Conservation (phyloP, 2,329 filamentous ascomycete genomes). For the Ophiostoma montium region DNA sequence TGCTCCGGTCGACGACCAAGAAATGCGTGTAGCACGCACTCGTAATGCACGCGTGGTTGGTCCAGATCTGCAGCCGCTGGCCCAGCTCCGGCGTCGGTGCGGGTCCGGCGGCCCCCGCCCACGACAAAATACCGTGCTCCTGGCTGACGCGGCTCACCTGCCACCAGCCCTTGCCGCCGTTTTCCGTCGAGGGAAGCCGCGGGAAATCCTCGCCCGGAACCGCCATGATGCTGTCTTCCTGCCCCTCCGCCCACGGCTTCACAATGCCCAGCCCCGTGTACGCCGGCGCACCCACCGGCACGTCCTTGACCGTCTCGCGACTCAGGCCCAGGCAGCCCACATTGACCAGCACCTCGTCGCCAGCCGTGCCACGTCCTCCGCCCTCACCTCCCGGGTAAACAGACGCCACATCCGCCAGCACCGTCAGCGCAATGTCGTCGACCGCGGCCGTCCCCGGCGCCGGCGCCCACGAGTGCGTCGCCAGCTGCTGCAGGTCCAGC, state of each 20-base stretch:
- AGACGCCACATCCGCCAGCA: constrained; percentile 59
- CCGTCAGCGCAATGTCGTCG: constrained; percentile 47
- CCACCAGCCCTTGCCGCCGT: constrained; percentile 36
- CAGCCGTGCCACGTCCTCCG: constrained; percentile 28
- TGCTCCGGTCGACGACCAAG: constrained; percentile 52
- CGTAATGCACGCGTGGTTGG: constrained; percentile 70
- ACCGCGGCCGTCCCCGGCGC: constrained; percentile 16
- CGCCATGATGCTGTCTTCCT: neutral
- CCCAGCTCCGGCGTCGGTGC: constrained; percentile 41
- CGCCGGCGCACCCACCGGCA: constrained; percentile 9
- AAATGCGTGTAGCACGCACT: constrained; percentile 60
- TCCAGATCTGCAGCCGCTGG: constrained; percentile 57
- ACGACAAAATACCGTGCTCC: constrained; percentile 62
- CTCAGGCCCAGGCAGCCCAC: constrained; percentile 58
- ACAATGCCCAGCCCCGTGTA: constrained; percentile 62
- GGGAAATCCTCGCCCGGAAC: constrained; percentile 9
- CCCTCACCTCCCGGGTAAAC: constrained; percentile 48
- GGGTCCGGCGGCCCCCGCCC: constrained; percentile 28
- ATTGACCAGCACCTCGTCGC: constrained; percentile 54
- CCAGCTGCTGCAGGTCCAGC: constrained; percentile 66
- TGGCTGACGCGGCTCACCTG: constrained; percentile 59
- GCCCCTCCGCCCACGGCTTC: constrained; percentile 34
- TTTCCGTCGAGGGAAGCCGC: constrained; percentile 21
- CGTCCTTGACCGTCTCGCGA: constrained; percentile 53
- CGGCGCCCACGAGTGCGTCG: constrained; percentile 44